phyloP scores from a whole-genome alignment of 805 yeast genomes.

The Kodamaea leandrae region DNA sequence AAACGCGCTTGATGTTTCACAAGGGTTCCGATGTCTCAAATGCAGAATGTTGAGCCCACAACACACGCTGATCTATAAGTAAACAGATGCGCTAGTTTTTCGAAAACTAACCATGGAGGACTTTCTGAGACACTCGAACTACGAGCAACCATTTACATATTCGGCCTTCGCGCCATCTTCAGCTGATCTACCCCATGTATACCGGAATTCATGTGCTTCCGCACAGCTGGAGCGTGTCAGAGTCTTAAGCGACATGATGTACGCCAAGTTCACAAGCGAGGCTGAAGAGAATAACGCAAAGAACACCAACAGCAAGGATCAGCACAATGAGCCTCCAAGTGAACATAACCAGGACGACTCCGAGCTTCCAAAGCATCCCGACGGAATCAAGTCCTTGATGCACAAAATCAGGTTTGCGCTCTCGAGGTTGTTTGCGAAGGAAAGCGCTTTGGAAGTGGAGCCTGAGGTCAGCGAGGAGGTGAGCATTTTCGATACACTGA shows the following conservation, averaged over 20 bases:
- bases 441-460: not conserved
- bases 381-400: not conserved
- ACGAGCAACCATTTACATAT: not conserved
- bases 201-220: not conserved
- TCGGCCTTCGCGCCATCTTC: not conserved
- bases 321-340: not conserved
- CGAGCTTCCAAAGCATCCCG: too few relatives aligned
- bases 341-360: not conserved
- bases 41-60: not conserved
- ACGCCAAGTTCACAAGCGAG: slow-evolving; percentile 1
- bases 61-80: not conserved
- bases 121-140: too few relatives aligned
- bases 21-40: not conserved
- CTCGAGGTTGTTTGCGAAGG: not conserved
- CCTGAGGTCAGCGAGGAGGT: not conserved
- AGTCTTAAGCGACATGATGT: not conserved
- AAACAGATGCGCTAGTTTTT: too few relatives aligned
- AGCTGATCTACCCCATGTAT: not conserved
- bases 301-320: not conserved
- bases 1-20: not conserved
- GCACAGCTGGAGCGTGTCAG: not conserved
- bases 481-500: not conserved
- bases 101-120: too few relatives aligned
- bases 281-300: not conserved
- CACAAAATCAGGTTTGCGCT: not conserved